Conservation (phyloP, 2,329 filamentous ascomycete genomes). For the Nemania sp. region DNA sequence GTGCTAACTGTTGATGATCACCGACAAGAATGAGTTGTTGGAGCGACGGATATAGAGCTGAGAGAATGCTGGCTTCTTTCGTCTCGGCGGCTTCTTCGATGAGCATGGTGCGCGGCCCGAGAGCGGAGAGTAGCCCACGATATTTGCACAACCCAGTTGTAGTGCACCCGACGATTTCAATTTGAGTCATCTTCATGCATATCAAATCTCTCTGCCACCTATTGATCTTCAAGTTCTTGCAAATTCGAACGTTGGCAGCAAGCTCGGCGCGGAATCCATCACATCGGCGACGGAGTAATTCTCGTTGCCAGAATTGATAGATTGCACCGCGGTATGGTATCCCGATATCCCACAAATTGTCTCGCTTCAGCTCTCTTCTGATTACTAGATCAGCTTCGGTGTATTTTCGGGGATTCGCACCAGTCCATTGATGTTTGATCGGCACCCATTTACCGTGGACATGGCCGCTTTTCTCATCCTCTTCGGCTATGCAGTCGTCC, state of each 20-base stretch:
- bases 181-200: slow-evolving; percentile 41
- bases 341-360: slow-evolving; percentile 64
- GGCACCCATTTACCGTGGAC: slow-evolving; percentile 50
- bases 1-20: slow-evolving; percentile 79
- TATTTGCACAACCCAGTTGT: slow-evolving; percentile 84
- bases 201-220: slow-evolving; percentile 61
- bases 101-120: slow-evolving; percentile 69
- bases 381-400: slow-evolving; percentile 35
- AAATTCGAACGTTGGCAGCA: slow-evolving; percentile 52
- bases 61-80: slow-evolving; percentile 62
- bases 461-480: slow-evolving; percentile 41
- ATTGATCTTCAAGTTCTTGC: slow-evolving; percentile 57
- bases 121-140: slow-evolving; percentile 65
- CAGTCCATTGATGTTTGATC: slow-evolving; percentile 48
- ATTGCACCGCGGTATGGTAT: slow-evolving; percentile 60
- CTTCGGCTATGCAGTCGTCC: slow-evolving; percentile 41
- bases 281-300: slow-evolving; percentile 53
- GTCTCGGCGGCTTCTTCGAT: slow-evolving; percentile 83
- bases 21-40: slow-evolving; percentile 66
- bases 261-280: slow-evolving; percentile 53
- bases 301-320: slow-evolving; percentile 66
- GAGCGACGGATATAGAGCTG: slow-evolving; percentile 54
- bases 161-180: slow-evolving; percentile 66
- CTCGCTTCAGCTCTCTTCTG: slow-evolving; percentile 44
- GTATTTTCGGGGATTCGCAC: slow-evolving; percentile 33